phyloP scores from a whole-genome alignment of 495 filamentous ascomycete species.

The Neurospora sp. region DNA sequence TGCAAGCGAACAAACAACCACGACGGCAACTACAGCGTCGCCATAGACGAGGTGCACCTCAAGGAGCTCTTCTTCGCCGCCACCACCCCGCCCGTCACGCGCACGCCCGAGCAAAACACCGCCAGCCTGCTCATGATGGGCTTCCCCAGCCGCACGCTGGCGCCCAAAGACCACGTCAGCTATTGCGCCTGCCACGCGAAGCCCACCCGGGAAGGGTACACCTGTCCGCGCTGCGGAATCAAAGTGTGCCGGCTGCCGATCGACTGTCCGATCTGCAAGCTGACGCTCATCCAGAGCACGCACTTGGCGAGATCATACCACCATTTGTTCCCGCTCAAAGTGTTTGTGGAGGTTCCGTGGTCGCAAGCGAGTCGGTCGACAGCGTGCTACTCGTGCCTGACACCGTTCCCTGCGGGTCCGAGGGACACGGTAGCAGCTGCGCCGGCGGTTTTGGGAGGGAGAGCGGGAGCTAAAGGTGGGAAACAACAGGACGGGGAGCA shows the following conservation, averaged over 20 bases:
- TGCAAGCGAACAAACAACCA: conserved; percentile 77
- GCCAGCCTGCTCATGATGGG: conserved; percentile 93
- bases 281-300: conserved; percentile 93
- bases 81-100: conserved; percentile 79
- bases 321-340: conserved; percentile 84
- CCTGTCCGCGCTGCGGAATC: conserved; percentile 76
- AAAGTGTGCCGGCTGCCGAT: conserved; percentile 90
- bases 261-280: conserved; percentile 80
- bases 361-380: conserved; percentile 43
- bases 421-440: background rate
- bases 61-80: conserved; percentile 77
- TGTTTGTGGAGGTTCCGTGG: conserved; percentile 90
- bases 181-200: conserved; percentile 88
- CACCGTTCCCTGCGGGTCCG: conserved; percentile 36
- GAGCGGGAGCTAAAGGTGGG: background rate
- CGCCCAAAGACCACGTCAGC: conserved; percentile 49
- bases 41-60: conserved; percentile 81
- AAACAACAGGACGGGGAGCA: conserved; percentile 38
- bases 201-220: conserved; percentile 77
- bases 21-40: conserved; percentile 67
- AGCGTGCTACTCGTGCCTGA: conserved; percentile 46
- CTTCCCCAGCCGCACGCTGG: conserved; percentile 87
- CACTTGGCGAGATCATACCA: conserved; percentile 93
- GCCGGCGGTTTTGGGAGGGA: background rate
- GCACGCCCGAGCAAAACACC: conserved; percentile 53